Evolutionary conservation across 2,329 filamentous ascomycete genomes (phyloP).

Genomic region (Penicillium sp.): DNA sequence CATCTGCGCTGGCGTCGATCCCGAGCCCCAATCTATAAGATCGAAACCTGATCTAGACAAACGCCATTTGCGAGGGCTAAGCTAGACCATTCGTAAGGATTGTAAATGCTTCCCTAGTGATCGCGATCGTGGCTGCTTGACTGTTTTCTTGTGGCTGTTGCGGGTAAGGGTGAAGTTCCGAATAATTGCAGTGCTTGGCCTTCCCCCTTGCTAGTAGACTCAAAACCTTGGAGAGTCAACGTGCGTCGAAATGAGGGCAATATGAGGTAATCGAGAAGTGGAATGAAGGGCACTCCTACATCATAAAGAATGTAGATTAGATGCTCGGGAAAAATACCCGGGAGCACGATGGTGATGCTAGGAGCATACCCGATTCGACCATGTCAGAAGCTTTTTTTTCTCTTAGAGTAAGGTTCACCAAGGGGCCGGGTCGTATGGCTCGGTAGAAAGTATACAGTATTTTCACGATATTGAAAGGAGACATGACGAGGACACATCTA

Average conservation of each 20-base stretch:
- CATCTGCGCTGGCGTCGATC: slow-evolving; percentile 21
- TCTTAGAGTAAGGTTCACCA: not conserved
- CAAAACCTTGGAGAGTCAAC: not conserved
- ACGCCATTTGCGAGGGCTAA: slow-evolving; percentile 1
- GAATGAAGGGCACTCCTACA: slow-evolving; percentile 10
- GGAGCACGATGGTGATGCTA: not conserved
- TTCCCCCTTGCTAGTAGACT: not conserved
- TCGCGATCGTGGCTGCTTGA: not conserved
- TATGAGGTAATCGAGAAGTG: slow-evolving; percentile 4
- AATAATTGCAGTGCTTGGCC: not conserved
- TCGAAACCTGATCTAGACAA: slow-evolving; percentile 7
- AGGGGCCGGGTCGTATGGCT: not conserved
- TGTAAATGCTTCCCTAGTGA: not conserved
- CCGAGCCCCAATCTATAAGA: slow-evolving; percentile 1
- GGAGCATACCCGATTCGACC: slow-evolving; percentile 1
- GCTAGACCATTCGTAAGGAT: not conserved
- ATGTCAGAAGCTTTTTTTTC: not conserved
- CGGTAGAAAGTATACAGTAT: slow-evolving; percentile 1
- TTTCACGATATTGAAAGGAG: not conserved
- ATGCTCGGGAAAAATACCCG: not conserved
- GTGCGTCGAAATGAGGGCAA: not conserved
- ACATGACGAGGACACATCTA: not conserved
- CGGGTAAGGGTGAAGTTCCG: not conserved
- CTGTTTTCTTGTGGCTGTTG: slow-evolving; percentile 1
- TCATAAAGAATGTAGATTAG: slow-evolving; percentile 9